Evolutionary conservation across 306 rosid genomes (phyloP).

Genomic region (Arachis stenosperma): DNA sequence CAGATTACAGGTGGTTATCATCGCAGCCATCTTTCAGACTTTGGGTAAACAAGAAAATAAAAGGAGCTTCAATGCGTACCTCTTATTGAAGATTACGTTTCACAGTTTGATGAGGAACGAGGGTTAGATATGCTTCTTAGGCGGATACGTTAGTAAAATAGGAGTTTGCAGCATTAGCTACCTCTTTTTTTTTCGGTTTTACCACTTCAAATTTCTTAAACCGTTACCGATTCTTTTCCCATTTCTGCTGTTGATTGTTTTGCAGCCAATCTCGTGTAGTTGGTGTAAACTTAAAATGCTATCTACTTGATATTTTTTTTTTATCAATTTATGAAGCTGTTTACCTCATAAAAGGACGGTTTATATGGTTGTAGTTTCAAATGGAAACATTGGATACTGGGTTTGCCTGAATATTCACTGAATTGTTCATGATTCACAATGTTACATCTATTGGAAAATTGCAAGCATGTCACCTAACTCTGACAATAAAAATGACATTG

Average conservation of each 20-base stretch:
- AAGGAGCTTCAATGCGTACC: conserved; percentile 47
- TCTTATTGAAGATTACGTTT: conserved; percentile 37
- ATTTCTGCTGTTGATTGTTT: conserved; percentile 20
- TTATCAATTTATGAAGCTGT: conserved; percentile 14
- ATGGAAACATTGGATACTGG: background rate
- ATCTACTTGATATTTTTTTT: background rate
- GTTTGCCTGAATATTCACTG: background rate
- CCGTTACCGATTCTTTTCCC: background rate
- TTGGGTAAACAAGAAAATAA: conserved; percentile 43
- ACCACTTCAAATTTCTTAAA: conserved; percentile 17
- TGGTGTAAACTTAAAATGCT: conserved; percentile 37
- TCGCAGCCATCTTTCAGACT: conserved; percentile 46
- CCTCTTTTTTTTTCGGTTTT: background rate
- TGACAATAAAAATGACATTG: background rate
- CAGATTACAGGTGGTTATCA: conserved; percentile 41
- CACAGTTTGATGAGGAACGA: conserved; percentile 35
- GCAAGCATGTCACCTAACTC: conserved; percentile 16
- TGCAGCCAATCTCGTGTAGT: conserved; percentile 18
- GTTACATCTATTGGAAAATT: conserved; percentile 32
- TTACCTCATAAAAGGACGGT: conserved; percentile 1
- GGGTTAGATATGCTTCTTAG: conserved; percentile 30
- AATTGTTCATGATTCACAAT: conserved; percentile 3
- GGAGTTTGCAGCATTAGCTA: conserved; percentile 35
- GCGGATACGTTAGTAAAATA: conserved; percentile 38
- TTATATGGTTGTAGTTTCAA: background rate